Conservation (phyloP, 129 eudicot species). For the Calendula officinalis region DNA sequence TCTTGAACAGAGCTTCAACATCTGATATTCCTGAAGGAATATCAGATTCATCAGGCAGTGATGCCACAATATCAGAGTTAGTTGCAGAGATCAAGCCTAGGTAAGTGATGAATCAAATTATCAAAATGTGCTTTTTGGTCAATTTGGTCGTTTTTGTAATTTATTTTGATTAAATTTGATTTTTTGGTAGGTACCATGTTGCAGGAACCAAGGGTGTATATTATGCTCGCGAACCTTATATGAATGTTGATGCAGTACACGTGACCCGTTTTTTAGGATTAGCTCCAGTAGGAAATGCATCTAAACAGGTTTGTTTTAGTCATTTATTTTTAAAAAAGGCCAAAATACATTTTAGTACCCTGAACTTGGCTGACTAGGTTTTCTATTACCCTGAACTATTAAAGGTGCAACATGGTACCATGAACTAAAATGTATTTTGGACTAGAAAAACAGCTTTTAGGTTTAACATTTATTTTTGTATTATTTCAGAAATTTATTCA, state of each 20-base stretch:
- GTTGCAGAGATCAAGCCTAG: constrained; percentile 95
- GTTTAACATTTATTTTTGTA: constrained; percentile 24
- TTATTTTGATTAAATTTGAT: constrained; percentile 16
- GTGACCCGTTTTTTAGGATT: constrained; percentile 94
- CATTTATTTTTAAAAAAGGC: no score
- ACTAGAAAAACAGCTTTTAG: no score
- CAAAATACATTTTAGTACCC: no score
- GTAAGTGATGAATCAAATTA: constrained; percentile 38
- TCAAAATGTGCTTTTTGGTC: constrained; percentile 3
- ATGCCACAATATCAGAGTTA: constrained; percentile 70
- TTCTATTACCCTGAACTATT: no score
- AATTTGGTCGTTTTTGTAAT: not conserved
- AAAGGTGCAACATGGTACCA: no score
- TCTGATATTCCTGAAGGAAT: constrained; percentile 60
- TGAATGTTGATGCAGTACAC: constrained; percentile 64
- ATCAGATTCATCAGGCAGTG: constrained; percentile 57
- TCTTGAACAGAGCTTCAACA: constrained; percentile 60
- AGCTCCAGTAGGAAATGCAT: constrained; percentile 86
- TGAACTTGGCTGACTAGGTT: no score
- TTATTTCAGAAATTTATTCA: constrained; percentile 83
- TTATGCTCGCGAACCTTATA: constrained; percentile 88
- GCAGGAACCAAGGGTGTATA: constrained; percentile 75
- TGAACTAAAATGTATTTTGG: no score
- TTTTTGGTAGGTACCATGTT: constrained; percentile 70
- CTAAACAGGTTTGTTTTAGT: constrained; percentile 67